These are phyloP conservation scores for Parastagonospora nodorum DNA, from an alignment of 2,329 filamentous ascomycete species.

Conservation along the genomic window DNA sequence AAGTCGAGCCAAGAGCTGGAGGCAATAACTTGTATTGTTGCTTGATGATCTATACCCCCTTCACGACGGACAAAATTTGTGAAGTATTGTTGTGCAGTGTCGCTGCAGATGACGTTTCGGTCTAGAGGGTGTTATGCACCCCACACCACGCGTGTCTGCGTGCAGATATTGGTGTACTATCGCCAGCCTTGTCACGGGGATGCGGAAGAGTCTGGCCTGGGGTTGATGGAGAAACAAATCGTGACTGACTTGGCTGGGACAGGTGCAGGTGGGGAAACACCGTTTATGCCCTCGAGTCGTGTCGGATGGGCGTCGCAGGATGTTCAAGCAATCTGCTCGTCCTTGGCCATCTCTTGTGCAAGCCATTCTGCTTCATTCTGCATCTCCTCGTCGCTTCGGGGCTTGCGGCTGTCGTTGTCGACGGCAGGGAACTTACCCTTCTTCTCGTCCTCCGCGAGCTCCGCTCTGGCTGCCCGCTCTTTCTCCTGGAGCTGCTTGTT, in stretches of 20 bases:
- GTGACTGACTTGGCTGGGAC: too few species aligned
- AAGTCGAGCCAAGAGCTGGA: background rate
- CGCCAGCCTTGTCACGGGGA: too few species aligned
- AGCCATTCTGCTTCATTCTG: slow-evolving; percentile 73
- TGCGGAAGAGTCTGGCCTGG: too few species aligned
- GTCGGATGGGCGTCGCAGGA: background rate
- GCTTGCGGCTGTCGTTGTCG: slow-evolving; percentile 67
- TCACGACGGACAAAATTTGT: too few species aligned
- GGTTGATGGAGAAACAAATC: too few species aligned
- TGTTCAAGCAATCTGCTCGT: slow-evolving; percentile 24
- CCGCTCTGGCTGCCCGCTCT: slow-evolving; percentile 49
- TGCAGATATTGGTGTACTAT: too few species aligned
- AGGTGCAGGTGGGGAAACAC: background rate
- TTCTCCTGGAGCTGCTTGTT: slow-evolving; percentile 70
- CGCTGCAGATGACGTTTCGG: too few species aligned
- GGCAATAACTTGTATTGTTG: background rate
- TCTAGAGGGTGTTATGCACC: too few species aligned
- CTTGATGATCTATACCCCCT: too few species aligned
- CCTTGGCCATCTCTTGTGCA: slow-evolving; percentile 59
- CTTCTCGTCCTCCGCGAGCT: slow-evolving; percentile 32
- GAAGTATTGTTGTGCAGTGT: too few species aligned
- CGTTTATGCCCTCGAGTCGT: background rate
- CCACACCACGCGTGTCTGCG: too few species aligned
- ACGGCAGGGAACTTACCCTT: slow-evolving; percentile 69
- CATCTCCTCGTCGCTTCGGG: slow-evolving; percentile 78